Conservation (phyloP, 257 asterid species). For the Gentiana straminea region DNA sequence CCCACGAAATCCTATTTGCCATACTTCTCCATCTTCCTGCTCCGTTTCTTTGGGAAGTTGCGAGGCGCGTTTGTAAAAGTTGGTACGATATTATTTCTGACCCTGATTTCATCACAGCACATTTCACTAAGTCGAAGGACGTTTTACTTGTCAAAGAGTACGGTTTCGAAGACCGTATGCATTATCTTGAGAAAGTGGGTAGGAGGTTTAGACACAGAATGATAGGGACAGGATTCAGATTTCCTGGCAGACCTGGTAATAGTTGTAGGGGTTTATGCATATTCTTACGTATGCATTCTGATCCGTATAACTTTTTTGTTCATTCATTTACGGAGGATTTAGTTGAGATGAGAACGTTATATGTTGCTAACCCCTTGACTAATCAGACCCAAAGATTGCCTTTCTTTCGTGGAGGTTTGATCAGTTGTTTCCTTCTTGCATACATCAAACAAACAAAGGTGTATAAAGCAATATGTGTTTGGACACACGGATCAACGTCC, state of each 20-base stretch:
- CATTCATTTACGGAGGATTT: too few species aligned
- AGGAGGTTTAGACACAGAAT: background rate
- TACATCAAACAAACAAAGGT: background rate
- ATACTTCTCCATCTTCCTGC: constrained; percentile 7
- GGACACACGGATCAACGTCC: too few species aligned
- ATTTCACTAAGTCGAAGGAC: background rate
- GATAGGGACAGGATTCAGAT: background rate
- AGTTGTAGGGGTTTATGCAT: constrained; percentile 12
- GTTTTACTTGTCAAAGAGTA: constrained; percentile 4
- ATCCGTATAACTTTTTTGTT: background rate
- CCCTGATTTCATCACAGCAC: constrained; percentile 5
- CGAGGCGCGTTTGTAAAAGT: background rate
- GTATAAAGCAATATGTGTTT: background rate
- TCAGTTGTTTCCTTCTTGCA: background rate
- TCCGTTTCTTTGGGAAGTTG: constrained; percentile 2
- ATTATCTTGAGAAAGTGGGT: background rate
- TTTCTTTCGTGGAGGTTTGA: background rate
- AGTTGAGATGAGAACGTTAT: background rate
- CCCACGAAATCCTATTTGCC: constrained; percentile 3
- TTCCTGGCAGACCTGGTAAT: background rate
- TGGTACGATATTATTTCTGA: constrained; percentile 1
- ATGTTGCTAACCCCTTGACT: constrained; percentile 7
- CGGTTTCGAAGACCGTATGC: background rate
- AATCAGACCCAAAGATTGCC: background rate
- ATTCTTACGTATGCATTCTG: background rate